These are phyloP conservation scores for Schwanniomyces sp. DNA, from an alignment of 805 yeast species.

Conservation along the genomic window DNA sequence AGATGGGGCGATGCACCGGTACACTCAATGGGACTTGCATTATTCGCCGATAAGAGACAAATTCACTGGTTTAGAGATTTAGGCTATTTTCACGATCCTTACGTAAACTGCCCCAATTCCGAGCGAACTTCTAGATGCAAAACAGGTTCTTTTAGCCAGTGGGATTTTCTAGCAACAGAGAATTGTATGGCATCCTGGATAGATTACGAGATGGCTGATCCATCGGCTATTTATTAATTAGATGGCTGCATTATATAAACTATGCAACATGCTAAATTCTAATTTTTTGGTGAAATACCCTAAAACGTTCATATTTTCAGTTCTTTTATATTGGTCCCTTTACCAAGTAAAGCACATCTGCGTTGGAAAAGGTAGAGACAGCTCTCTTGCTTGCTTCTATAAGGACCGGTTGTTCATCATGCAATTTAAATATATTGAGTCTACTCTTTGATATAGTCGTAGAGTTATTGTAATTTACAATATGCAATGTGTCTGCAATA, in stretches of 20 bases:
- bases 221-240: slow-evolving; percentile 9
- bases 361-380: slow-evolving; percentile 40
- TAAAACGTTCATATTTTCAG: neutral
- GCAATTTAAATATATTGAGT: slow-evolving; percentile 46
- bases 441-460: slow-evolving; percentile 41
- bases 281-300: neutral
- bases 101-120: slow-evolving; percentile 69
- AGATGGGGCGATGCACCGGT: slow-evolving; percentile 96
- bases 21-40: slow-evolving; percentile 69
- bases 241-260: neutral
- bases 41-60: slow-evolving; percentile 66
- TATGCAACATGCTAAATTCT: neutral
- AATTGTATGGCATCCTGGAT: slow-evolving; percentile 79
- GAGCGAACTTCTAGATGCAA: slow-evolving; percentile 45
- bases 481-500: slow-evolving; percentile 45
- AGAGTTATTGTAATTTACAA: slow-evolving; percentile 50
- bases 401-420: slow-evolving; percentile 24
- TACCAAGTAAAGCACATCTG: slow-evolving; percentile 53
- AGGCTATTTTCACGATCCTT: slow-evolving; percentile 76
- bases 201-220: slow-evolving; percentile 30
- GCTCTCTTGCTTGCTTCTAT: slow-evolving; percentile 38
- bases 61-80: slow-evolving; percentile 89
- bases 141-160: slow-evolving; percentile 54
- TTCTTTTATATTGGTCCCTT: slow-evolving; percentile 36
- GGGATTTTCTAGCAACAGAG: slow-evolving; percentile 56